Evolutionary conservation across 2,329 filamentous ascomycete species (phyloP), one percentile per base, ranked within the genome.

Genomic region (Alternaria brassicae): DNA sequence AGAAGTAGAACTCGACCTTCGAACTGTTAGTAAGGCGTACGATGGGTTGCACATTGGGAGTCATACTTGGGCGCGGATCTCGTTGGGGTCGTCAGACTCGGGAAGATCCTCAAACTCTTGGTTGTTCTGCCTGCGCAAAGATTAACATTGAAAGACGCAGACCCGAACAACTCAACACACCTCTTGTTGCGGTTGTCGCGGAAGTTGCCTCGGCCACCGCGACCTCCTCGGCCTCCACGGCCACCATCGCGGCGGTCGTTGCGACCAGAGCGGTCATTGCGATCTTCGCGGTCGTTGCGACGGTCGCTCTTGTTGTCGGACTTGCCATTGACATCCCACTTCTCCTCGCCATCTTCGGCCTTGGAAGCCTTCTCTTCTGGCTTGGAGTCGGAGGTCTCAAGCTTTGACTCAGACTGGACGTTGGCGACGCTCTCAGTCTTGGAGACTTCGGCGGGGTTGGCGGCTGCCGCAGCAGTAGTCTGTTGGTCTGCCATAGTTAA

Each of bases 1-100:
- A 91, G 80, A 97, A 96, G 85, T 97, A 97, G 80, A 97, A 97
- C 77, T 97, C 93, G 70, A 97, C 91, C 90, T 96, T 68, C 28
- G 51, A 36, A 6, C n/a, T 36, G 58, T 72, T 63, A 74, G 70
- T 45, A 36, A 17, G 23, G 59, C 27, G 48, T 30, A 13, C 23
- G 32, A n/a, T 17, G 15, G 13, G 5, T 30, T 6, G 15, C 6
- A 48, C 9, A 52, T 44, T 45, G 28, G 13, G 61, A 47, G 42
- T 62, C 77, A 75, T 82, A 91, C 91, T 85, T 96, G 93, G 74
- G 89, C 89, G 77, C 92, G 90, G 72, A 97, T 97, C 79, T 90
- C 86, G 23, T 83, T 84, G 1, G 91, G 91, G 77, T 97, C 91
- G 70, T 90, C 88, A 23, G 89, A 90, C 74, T 92, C 89, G 48